Base-by-base conservation (phyloP, 139 green algal species). In the Coelastrella sp. region DNA sequence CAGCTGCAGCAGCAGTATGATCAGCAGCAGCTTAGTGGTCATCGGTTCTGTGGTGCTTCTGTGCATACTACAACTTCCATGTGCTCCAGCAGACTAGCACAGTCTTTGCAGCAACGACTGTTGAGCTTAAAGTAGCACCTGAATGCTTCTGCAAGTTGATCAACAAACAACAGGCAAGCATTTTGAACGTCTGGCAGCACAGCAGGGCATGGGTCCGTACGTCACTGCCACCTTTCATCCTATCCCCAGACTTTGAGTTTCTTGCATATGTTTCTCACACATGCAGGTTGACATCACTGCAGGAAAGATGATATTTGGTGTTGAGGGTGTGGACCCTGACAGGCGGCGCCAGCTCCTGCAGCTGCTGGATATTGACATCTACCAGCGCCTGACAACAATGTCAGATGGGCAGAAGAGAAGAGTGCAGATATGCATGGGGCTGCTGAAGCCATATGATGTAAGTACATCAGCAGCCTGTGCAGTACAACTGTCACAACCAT, bases 391-490 rank as follows among this genome's bases (percentile, higher is more conserved):
- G 74, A 96, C 97, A 89, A 93, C 90, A 9, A 96, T 99, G 86
- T 98, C 93, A 25, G 97, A 99, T 79, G 97, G 97, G 0, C 97
- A 99, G 91, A 91, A 96, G 9, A 89, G 97, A 23, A 91, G 97
- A 5, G 97, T 99, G 53, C 97, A 99, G 91, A 98, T 99, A 48
- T 92, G 83, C 79, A 97, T 99, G 93, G 97, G 97, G 0, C 91
- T 99, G 74, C 89, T 99, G 35, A 96, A 96, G 76, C 95, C 95
- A 0, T 99, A 98, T 87, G 78, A 97, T 85, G 94, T 96, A 71
- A 78, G 84, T 78, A 5, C 23, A 0, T 9, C 53, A 34, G 53
- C 17, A 64, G 53, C 17, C 53, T 9, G 45, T 23, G 45, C 45
- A 57, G 45, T n/a, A n/a, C n/a, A n/a, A n/a, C n/a, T n/a, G n/a